These are phyloP conservation scores for Aethionema arabicum DNA, from an alignment of 345 rosid species.

Conservation along the genomic window DNA sequence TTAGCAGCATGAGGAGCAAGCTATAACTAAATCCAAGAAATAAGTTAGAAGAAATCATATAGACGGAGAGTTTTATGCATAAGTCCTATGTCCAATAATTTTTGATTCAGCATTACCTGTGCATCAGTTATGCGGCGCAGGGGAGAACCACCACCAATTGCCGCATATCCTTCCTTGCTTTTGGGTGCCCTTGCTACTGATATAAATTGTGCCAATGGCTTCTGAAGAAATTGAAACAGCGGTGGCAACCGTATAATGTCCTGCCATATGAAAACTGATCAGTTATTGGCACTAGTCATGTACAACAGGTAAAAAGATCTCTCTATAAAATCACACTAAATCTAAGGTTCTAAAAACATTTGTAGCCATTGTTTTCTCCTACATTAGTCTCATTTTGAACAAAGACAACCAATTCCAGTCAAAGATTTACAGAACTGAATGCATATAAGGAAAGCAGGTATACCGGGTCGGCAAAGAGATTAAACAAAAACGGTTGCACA, in stretches of 20 bases:
- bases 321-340: not conserved
- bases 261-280: constrained; percentile 38
- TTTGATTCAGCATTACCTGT: constrained; percentile 49
- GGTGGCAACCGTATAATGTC: constrained; percentile 92
- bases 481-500: constrained; percentile 96
- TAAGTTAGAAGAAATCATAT: not conserved
- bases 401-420: not conserved
- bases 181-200: constrained; percentile 90
- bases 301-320: not conserved
- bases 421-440: not conserved
- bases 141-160: constrained; percentile 98
- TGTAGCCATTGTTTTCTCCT: not conserved
- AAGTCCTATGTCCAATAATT: not conserved
- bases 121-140: constrained; percentile 89
- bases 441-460: not conserved
- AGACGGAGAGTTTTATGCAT: not conserved
- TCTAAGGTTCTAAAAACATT: not conserved
- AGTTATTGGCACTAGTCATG: not conserved
- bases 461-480: constrained; percentile 98
- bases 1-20: not conserved
- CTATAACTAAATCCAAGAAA: not conserved
- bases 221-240: constrained; percentile 84
- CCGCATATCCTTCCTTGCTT: constrained; percentile 98
- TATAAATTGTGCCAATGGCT: constrained; percentile 92
- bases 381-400: too few relatives aligned